Evolutionary conservation across 192 early-diverging fungal species (phyloP).

Genomic region (Helicostylum pulchrum): DNA sequence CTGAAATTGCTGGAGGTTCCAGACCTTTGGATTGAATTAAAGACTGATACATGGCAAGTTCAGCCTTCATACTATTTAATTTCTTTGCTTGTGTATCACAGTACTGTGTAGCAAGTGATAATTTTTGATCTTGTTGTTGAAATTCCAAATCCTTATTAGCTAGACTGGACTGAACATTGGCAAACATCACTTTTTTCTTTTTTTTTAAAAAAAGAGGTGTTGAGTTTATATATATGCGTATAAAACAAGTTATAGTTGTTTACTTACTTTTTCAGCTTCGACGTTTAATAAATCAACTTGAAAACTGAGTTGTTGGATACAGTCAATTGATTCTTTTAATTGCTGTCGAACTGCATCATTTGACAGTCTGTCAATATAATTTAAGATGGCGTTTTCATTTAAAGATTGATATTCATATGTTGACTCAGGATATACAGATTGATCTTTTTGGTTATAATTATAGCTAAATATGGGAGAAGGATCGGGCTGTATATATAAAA

Average conservation of each 20-base stretch:
- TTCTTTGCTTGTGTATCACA: slow-evolving; percentile 7
- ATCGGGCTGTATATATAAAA: slow-evolving; percentile 1
- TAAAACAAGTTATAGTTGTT: background rate
- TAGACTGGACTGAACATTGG: slow-evolving; percentile 12
- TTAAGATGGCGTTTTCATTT: background rate
- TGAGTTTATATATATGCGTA: too few species aligned
- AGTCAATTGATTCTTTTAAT: slow-evolving; percentile 1
- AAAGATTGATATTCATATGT: too few species aligned
- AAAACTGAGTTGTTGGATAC: background rate
- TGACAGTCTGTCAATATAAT: background rate
- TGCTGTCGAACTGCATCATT: background rate
- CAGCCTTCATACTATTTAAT: background rate
- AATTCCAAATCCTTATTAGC: slow-evolving; percentile 26
- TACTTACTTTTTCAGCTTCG: background rate
- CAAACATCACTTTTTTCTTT: background rate
- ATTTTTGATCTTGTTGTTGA: slow-evolving; percentile 12
- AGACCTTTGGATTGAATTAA: slow-evolving; percentile 7
- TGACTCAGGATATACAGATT: background rate
- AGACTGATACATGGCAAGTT: background rate
- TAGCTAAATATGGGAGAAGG: slow-evolving; percentile 4
- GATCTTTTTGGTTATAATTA: background rate
- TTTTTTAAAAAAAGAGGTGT: background rate
- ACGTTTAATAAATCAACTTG: background rate
- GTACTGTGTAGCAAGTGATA: background rate
- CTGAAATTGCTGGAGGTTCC: slow-evolving; percentile 4